Base-by-base conservation (phyloP, 164 flowering plant genomes). In the Chimonanthus praecox region DNA sequence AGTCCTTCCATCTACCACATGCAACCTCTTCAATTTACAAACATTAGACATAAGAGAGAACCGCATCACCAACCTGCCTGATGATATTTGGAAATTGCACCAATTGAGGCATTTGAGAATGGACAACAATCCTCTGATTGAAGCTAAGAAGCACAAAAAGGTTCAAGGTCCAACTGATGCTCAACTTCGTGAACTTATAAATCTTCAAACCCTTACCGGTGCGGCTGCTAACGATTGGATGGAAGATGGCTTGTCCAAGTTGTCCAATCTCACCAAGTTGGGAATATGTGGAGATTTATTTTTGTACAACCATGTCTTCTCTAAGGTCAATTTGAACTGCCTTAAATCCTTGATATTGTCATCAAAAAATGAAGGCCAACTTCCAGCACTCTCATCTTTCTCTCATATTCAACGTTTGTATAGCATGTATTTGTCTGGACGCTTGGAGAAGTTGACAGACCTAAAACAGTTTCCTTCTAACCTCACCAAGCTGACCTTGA, bases 51-150 rank as follows among this genome's bases (percentile, higher is more conserved):
- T 44, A 66, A 13, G 4, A 10, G 60, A 7, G 4, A 11, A 13
- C n/a, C 15, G 45, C 4, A 11, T 46, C 6, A 13, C 43, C 11
- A 10, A 43, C 10, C 20, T 18, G 66, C 7, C 43, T 4, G 15
- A 8, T 7, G 58, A 6, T 8, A 47, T 71, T 47, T 60, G 15
- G 11, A 9, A 61, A 43, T 8, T 72, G 69, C 10, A 50, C 18
- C 61, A 72, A 15, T 4, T 72, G 49, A 64, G 74, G 9, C 69
- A 72, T n/a, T 48, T 72, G 6, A 6, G 49, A 58, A 15, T 20
- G 4, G 6, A 9, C 13, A 7, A 9, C 4, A 45, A 46, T 15
- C 11, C 3, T 6, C 6, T 3, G 11, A 9, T 9, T 33, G 33
- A 33, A 33, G 33, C 33, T 33, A 33, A 33, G 33, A 33, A 33